phyloP scores from a whole-genome alignment of 108 stramenopile genomes.

The Skeletonema marinoi region DNA sequence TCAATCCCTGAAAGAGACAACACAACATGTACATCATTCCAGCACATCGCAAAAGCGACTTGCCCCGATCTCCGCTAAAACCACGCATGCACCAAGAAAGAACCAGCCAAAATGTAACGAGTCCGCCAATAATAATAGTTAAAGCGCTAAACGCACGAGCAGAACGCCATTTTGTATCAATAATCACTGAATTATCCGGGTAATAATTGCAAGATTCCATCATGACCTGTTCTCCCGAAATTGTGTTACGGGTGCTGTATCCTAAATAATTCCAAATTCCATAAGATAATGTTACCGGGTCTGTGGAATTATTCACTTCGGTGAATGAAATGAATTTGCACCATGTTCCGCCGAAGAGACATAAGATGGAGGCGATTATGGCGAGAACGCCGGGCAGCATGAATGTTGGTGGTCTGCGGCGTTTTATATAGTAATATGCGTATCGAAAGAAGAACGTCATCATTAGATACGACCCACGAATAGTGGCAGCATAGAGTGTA shows the following conservation, averaged over 20 bases:
- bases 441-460: too few relatives aligned
- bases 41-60: constrained; percentile 3
- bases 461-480: too few relatives aligned
- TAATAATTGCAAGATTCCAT: constrained; percentile 31
- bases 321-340: constrained; percentile 44
- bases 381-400: constrained; percentile 28
- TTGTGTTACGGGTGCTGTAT: constrained; percentile 6
- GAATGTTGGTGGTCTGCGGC: neutral
- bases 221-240: constrained; percentile 15
- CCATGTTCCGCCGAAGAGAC: constrained; percentile 28
- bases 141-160: constrained; percentile 46
- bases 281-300: constrained; percentile 29
- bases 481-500: too few relatives aligned
- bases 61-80: neutral
- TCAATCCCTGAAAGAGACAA: constrained; percentile 48
- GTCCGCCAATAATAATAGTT: constrained; percentile 42
- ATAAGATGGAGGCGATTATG: constrained; percentile 23
- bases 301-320: neutral
- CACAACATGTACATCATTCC: constrained; percentile 27
- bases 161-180: constrained; percentile 47
- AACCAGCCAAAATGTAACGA: constrained; percentile 30
- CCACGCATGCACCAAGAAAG: constrained; percentile 28
- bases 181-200: constrained; percentile 7
- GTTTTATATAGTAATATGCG: too few relatives aligned
- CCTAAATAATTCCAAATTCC: constrained; percentile 17